phyloP scores from a whole-genome alignment of 257 asterid genomes.

The Nicotiana sylvestris region DNA sequence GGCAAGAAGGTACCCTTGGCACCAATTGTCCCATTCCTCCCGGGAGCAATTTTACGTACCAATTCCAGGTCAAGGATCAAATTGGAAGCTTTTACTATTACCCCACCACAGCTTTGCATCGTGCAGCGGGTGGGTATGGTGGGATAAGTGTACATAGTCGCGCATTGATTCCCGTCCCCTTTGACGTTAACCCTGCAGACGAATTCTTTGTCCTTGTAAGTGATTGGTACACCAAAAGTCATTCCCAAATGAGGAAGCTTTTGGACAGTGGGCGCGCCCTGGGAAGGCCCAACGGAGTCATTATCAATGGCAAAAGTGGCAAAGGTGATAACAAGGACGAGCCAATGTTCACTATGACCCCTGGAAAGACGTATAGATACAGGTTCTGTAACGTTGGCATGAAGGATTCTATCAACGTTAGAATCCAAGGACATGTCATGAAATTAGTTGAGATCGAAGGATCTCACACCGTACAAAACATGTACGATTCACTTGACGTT shows the following conservation, averaged over 20 bases:
- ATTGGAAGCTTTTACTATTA: conserved; percentile 56
- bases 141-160: conserved; percentile 44
- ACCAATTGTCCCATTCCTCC: conserved; percentile 62
- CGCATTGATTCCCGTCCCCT: conserved; percentile 54
- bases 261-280: conserved; percentile 38
- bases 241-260: conserved; percentile 26
- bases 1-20: conserved; percentile 59
- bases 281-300: conserved; percentile 40
- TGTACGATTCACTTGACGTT: conserved; percentile 49
- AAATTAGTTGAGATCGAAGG: conserved; percentile 60
- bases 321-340: conserved; percentile 21
- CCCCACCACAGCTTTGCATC: conserved; percentile 49
- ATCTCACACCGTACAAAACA: conserved; percentile 50
- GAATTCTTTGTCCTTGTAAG: conserved; percentile 46
- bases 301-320: conserved; percentile 52
- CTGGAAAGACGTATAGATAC: conserved; percentile 46
- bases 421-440: conserved; percentile 56
- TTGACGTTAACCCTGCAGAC: conserved; percentile 31
- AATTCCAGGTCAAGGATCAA: conserved; percentile 71
- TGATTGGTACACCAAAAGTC: conserved; percentile 59
- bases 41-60: conserved; percentile 43
- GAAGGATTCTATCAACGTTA: conserved; percentile 45
- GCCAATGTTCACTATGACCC: conserved; percentile 46
- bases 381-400: conserved; percentile 56
- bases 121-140: conserved; percentile 63